Conservation (phyloP, 805 yeast genomes). For the Ogataea thermomethanolica region DNA sequence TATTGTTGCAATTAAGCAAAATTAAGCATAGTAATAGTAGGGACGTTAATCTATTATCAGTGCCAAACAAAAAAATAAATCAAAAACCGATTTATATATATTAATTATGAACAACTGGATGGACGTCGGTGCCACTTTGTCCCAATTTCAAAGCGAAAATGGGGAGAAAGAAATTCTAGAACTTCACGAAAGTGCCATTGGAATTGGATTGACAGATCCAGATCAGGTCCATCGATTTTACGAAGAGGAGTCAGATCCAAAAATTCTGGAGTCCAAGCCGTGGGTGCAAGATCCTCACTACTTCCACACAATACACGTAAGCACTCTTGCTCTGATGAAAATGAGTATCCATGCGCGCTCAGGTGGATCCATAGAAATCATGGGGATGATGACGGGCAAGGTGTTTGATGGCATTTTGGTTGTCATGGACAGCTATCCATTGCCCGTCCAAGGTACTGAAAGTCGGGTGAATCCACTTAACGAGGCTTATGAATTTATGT, state of each 20-base stretch:
- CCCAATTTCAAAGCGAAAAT: conserved; percentile 4
- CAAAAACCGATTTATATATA: neutral
- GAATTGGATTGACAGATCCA: conserved; percentile 10
- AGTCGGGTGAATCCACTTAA: conserved; percentile 91
- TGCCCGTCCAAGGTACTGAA: conserved; percentile 96
- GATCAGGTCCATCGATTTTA: conserved; percentile 12
- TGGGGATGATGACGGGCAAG: conserved; percentile 93
- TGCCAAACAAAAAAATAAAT: neutral
- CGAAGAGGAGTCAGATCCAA: conserved; percentile 14
- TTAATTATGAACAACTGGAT: conserved; percentile 2
- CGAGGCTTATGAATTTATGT: conserved; percentile 95
- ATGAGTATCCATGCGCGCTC: conserved; percentile 77
- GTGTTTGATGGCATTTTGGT: conserved; percentile 53
- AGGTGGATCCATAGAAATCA: conserved; percentile 86
- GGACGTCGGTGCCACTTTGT: conserved; percentile 2
- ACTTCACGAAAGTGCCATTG: neutral
- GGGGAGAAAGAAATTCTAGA: neutral
- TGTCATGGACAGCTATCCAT: conserved; percentile 75
- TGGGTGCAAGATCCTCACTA: conserved; percentile 59
- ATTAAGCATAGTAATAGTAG: no score
- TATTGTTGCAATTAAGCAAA: neutral
- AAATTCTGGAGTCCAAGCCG: conserved; percentile 35
- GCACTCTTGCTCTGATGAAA: conserved; percentile 68
- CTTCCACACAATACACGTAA: conserved; percentile 59
- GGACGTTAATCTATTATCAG: no score